Base-by-base conservation (phyloP, 805 yeast genomes). In the Ogataea salicorniae region DNA sequence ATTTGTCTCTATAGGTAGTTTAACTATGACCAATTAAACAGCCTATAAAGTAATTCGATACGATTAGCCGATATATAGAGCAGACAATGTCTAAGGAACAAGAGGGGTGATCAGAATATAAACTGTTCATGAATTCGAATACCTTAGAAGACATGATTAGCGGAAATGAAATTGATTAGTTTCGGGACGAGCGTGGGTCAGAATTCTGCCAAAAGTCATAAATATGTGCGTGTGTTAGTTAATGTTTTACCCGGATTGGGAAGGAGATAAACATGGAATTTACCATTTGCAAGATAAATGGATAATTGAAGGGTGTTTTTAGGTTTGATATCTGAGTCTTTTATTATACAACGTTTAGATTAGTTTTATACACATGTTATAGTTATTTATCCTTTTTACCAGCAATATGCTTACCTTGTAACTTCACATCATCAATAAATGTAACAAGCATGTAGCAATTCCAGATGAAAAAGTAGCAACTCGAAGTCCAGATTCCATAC, bases 401-500 rank as follows among this genome's bases (percentile, higher is more conserved):
- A 2, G 18, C 14, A 4, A 15, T 9, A 11, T 17, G 20, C 23
- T 14, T 6, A 33, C 38, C 37, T 23, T 47, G 55, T 6, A 20
- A 3, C 8, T 31, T 41, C 16, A 54, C 26, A 41, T 61, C 67
- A 4, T 13, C n/a, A 3, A 63, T 47, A 18, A 63, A 57, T 7
- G 37, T 44, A 9, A 51, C 50, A 3, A 54, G 44, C 45, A 65
- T 47, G 18, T 43, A 46, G 4, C 52, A 37, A 31, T 64, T 61
- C 60, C 63, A 61, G 0, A 54, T 16, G 43, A 64, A 65, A 46
- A 65, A 64, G 2, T 50, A 14, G 18, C 52, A 45, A 35, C 61
- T 51, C 1, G 62, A 54, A 2, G 49, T 34, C 61, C 65, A 63
- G 5, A 63, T 43, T 9, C 64, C 63, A 6, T 22, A 18, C 1